Percentiles rank a stretch among this genome's conserved stretches.
Conservation (phyloP, 805 yeast genomes). For the Spathaspora girioi region DNA sequence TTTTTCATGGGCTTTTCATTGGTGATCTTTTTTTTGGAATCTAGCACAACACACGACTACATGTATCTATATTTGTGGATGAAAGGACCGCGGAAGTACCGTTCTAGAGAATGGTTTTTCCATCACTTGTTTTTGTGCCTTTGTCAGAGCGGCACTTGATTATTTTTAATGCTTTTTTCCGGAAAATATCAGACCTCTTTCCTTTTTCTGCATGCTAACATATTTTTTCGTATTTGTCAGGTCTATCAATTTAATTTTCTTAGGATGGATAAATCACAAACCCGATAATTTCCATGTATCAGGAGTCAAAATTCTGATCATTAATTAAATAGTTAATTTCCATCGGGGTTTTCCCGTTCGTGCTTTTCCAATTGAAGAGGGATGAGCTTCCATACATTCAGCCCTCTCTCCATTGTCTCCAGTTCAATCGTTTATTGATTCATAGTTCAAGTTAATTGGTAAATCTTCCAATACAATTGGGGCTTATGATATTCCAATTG, state of each 20-base stretch:
- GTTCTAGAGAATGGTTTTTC: background rate
- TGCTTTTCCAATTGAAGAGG: background rate
- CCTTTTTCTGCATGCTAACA: too few relatives aligned
- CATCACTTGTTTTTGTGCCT: background rate
- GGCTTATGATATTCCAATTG: background rate
- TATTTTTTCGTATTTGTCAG: background rate
- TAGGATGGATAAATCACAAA: background rate
- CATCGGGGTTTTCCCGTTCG: background rate
- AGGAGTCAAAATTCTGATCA: background rate
- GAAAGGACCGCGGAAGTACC: background rate
- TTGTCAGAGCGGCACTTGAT: background rate
- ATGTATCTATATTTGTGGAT: background rate
- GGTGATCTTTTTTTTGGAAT: too few relatives aligned
- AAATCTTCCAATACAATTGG: background rate
- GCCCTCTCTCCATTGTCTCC: background rate
- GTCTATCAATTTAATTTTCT: background rate
- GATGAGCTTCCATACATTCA: background rate
- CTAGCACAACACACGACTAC: background rate
- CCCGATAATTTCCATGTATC: background rate
- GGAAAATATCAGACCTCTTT: too few relatives aligned
- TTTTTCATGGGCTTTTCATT: background rate
- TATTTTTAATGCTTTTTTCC: background rate
- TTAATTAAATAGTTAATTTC: slow-evolving; percentile 2
- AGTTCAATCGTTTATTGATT: background rate
- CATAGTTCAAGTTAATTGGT: background rate